Evolutionary conservation across 768 basidiomycete species (phyloP).

Genomic region (Sistotremastrum suecicum): DNA sequence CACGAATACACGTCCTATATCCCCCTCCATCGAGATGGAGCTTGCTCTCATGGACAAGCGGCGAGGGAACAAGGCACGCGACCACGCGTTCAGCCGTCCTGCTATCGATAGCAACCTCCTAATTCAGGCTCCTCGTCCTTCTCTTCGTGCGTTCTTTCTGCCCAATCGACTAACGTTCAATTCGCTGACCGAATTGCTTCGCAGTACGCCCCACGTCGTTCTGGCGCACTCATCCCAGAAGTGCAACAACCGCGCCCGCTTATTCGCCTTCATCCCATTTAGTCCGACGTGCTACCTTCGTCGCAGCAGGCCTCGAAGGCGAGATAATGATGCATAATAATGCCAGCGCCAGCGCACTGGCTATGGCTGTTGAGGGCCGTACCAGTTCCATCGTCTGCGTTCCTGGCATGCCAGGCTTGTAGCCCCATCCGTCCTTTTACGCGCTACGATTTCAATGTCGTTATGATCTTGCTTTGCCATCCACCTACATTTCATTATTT

Average conservation of each 20-base stretch:
- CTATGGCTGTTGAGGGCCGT: constrained; percentile 20
- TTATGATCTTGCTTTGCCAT: background rate
- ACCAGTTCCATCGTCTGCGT: constrained; percentile 11
- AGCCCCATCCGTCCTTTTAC: background rate
- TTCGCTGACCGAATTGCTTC: too few relatives aligned
- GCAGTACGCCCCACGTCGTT: constrained; percentile 72
- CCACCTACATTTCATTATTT: background rate
- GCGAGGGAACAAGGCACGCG: too few relatives aligned
- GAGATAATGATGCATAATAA: constrained; percentile 29
- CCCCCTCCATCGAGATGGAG: too few relatives aligned
- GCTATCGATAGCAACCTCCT: too few relatives aligned
- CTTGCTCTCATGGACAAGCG: too few relatives aligned
- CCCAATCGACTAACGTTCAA: too few relatives aligned
- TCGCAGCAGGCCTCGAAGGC: constrained; percentile 51
- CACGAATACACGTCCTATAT: too few relatives aligned
- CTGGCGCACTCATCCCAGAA: constrained; percentile 61
- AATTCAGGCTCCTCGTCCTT: too few relatives aligned
- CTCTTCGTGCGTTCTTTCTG: too few relatives aligned
- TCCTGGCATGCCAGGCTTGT: constrained; percentile 1
- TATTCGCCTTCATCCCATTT: constrained; percentile 65
- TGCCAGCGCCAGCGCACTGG: constrained; percentile 28
- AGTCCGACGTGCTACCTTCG: constrained; percentile 63
- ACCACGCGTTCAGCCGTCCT: too few relatives aligned
- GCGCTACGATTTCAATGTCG: background rate
- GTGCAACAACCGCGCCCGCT: constrained; percentile 54